Base-by-base conservation (phyloP, 1,284 basidiomycete genomes). In the Ustilago sp. region DNA sequence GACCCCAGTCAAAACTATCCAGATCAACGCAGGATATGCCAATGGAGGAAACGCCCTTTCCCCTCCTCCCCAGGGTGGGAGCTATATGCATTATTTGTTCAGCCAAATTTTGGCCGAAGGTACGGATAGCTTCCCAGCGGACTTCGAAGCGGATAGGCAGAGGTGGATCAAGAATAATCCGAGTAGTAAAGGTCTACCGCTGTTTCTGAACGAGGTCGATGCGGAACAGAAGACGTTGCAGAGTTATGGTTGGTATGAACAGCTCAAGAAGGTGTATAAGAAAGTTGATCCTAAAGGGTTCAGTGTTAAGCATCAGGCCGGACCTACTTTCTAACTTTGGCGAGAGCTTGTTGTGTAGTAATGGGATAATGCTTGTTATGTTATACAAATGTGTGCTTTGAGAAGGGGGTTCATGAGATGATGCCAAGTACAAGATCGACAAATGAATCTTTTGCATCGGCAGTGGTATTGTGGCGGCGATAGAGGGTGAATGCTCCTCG, bases 141-240 rank as follows among this genome's bases (percentile, higher is more conserved):
- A 59, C 6, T 53, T 76, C 2, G 74, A 76, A 8, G 1, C 13
- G 7, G 62, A 52, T 19, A 17, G 74, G 1, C 11, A 36, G 28
- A 15, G 45, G 17, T 62, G 74, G 31, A 50, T 69, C 23, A 7
- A 32, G 17, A 15, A 56, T 2, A 65, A 69, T n/a, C 68, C 70
- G 4, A 36, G 31, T 31, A 53, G 38, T 38, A 6, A 32, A n/a
- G 63, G 56, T 5, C 38, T 80, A n/a, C 79, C 79, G 3, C 50
- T 80, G 35, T 80, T 81, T 41, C 41, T 79, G 51, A 81, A 81
- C 52, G 80, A 81, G 47, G 71, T 77, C 2, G 71, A 69, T 36
- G 56, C 31, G 0, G 23, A 43, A 7, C 80, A 81, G 52, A 52
- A 57, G 19, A 59, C 68, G 11, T 63, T 81, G 31, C 34, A 52